Base-by-base conservation (phyloP, 352 stramenopile species). In the Thraustochytrium sp. region DNA sequence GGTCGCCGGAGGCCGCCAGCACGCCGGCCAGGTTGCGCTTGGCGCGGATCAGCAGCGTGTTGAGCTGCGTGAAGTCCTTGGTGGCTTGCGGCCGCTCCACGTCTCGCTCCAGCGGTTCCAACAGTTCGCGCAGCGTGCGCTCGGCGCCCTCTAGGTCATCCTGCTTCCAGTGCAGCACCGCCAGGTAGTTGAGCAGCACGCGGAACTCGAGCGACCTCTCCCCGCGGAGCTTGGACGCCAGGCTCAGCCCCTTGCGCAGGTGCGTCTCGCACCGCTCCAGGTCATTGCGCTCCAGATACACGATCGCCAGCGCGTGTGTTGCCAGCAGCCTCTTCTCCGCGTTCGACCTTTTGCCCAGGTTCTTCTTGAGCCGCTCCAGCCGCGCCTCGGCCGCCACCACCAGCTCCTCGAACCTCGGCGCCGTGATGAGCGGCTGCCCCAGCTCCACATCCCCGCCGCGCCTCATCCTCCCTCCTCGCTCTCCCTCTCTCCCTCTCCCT, bases 201-300 rank as follows among this genome's bases (percentile, higher is more conserved):
- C n/a, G 18, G 68, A 63, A 80, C 68, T 80, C 68, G 48, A 80
- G 34, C 46, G 68, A 80, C 4, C 49, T 44, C 44, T 63, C 68
- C 23, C 68, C 68, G 21, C 34, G 18, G n/a, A 80, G 46, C 31
- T 46, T 63, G 18, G 31, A 48, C 51, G 68, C 42, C 34, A 80
- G 68, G n/a, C 40, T 80, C 8, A 80, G 26, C n/a, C 31, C 29
- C 68, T 80, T 80, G 48, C 68, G 68, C 48, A 80, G 37, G 5
- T n/a, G 44, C 31, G 40, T 61, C 26, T 80, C 68, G 51, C 31
- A 34, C 21, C 23, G 21, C 11, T 64, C 48, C 23, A 80, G 68
- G 11, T 80, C 44, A 18, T 64, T 31, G 18, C 26, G 48, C 49
- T 80, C 68, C n/a, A 80, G 53, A 16, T 80, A 44, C 46, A 80